Base-by-base conservation (phyloP, 805 yeast species). In the Yamadazyma kitorensis region DNA sequence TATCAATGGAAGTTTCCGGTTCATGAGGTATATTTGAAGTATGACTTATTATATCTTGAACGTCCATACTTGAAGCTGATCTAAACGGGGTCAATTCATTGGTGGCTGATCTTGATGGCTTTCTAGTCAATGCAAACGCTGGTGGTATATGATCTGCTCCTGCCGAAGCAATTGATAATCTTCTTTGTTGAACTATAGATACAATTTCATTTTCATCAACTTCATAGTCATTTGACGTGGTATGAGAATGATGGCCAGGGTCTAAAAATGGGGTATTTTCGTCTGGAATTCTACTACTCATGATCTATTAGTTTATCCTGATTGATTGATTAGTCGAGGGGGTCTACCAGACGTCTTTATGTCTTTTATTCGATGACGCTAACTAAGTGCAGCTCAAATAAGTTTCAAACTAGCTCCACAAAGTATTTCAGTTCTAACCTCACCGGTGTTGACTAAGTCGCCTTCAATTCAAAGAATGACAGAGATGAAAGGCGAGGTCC, bases 1-100 rank as follows among this genome's bases (percentile, higher is more conserved):
- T 60, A 4, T 39, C 13, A 11, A 60, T 37, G 4, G 53, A 45
- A 1, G 80, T 76, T 21, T 62, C 64, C 1, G 76, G 72, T 37
- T 72, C 77, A 15, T 58, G 64, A 6, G 48, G 41, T 33, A 55
- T 44, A 29, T 38, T 34, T 9, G 42, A 25, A n/a, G n/a, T n/a
- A 21, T 33, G 21, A 4, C 13, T 6, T n/a, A 43, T 21, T 12
- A 40, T 31, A 17, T 39, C 37, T 18, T 17, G 34, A 23, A 40
- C 31, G 20, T 37, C 41, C 10, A 40, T n/a, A 17, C 39, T 36
- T 7, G 36, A 27, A 10, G 28, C 21, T 13, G 50, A 40, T 46
- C 13, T 57, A 52, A 36, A 45, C 45, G 30, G 43, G 32, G 39
- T 47, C 52, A 45, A 36, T 4, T 29, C 40, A 15, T 13, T 7